phyloP scores from a whole-genome alignment of 2,329 filamentous ascomycete species.

The Fusarium hainanense region DNA sequence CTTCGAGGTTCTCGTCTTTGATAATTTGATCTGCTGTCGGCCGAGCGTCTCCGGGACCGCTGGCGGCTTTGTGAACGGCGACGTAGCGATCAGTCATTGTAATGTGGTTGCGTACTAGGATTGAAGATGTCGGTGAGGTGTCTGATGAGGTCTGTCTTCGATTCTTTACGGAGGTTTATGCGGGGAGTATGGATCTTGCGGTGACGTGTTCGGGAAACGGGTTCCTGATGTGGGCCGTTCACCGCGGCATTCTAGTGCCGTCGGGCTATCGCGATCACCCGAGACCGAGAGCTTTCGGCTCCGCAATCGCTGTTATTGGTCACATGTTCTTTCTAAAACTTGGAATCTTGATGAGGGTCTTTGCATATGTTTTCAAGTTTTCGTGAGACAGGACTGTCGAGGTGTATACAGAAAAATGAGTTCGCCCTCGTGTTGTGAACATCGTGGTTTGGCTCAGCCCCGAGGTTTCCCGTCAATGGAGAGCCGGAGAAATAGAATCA shows the following conservation, averaged over 20 bases:
- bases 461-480: no score
- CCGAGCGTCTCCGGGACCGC: background rate
- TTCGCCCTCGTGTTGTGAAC: no score
- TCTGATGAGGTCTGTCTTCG: no score
- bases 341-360: no score
- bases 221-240: background rate
- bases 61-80: slow-evolving; percentile 3
- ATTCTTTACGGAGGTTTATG: no score
- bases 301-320: rapidly evolving
- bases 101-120: rapidly evolving
- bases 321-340: rapidly evolving
- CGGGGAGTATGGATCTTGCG: background rate
- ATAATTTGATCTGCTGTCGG: slow-evolving; percentile 6
- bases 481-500: no score
- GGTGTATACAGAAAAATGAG: no score
- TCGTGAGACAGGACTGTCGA: no score
- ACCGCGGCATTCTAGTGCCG: background rate
- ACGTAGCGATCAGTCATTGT: slow-evolving; percentile 15
- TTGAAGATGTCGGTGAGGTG: no score
- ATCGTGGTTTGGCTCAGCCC: no score
- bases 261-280: rapidly evolving
- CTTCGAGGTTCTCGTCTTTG: background rate
- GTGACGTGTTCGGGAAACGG: background rate
- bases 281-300: background rate
- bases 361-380: no score